Percentiles rank a stretch among this genome's conserved stretches.
Evolutionary conservation across 2,329 filamentous ascomycete species (phyloP).

Genomic region (Colletotrichum caudatum): DNA sequence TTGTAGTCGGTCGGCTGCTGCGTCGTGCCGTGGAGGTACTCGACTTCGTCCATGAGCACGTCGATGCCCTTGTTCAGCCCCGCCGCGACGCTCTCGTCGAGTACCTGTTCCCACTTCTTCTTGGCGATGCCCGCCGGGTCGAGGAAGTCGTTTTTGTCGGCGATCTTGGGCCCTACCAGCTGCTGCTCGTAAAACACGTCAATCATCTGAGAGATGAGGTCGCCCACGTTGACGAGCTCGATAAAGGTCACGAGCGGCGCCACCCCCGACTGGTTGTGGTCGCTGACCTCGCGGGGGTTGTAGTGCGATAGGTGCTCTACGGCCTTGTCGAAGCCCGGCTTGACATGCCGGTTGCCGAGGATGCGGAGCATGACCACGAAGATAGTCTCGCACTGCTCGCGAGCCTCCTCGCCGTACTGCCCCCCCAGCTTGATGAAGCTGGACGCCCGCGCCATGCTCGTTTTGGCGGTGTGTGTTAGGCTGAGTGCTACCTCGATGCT

Average conservation of each 20-base stretch:
- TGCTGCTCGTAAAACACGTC: conserved; percentile 99
- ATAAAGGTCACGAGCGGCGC: conserved; percentile 95
- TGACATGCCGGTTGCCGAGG: conserved; percentile 87
- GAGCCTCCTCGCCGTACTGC: conserved; percentile 83
- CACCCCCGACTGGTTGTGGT: conserved; percentile 78
- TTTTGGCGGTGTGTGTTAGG: conserved; percentile 89
- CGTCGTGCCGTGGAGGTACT: conserved; percentile 91
- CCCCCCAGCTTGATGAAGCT: conserved; percentile 85
- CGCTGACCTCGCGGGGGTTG: conserved; percentile 84
- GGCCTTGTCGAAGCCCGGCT: conserved; percentile 92
- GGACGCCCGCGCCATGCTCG: conserved; percentile 85
- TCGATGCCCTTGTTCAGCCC: conserved; percentile 98
- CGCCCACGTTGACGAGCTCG: conserved; percentile 96
- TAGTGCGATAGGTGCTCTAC: conserved; percentile 92
- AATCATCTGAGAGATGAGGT: conserved; percentile 98
- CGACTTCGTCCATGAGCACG: conserved; percentile 97
- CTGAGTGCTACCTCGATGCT: conserved; percentile 95
- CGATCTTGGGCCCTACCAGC: conserved; percentile 82
- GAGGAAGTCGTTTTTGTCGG: conserved; percentile 93
- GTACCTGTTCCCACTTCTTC: conserved; percentile 98
- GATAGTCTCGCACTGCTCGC: conserved; percentile 88
- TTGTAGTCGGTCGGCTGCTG: conserved; percentile 93
- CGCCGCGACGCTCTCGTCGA: conserved; percentile 95
- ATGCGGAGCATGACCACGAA: conserved; percentile 88
- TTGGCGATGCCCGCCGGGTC: conserved; percentile 93